phyloP scores from a whole-genome alignment of 139 green algal genomes.

The Closterium sp. region DNA sequence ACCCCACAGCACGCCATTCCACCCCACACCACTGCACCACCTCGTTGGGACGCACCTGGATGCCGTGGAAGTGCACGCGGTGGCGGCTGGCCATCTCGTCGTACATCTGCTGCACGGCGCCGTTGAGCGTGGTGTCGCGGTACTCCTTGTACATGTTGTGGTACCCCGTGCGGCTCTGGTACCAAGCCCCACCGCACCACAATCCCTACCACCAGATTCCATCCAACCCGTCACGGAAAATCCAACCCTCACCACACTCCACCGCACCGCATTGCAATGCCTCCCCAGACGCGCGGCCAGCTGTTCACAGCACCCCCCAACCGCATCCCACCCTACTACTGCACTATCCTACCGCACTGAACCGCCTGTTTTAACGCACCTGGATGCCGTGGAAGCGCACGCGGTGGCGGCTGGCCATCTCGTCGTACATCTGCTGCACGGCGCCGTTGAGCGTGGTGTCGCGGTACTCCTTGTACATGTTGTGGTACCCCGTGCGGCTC shows the following conservation, averaged over 20 bases:
- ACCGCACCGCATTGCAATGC: too few relatives aligned
- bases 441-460: slow-evolving; percentile 97
- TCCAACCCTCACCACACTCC: too few relatives aligned
- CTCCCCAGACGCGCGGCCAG: too few relatives aligned
- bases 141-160: slow-evolving; percentile 99
- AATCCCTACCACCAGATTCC: too few relatives aligned
- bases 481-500: slow-evolving; percentile 92
- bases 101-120: slow-evolving; percentile 93
- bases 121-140: slow-evolving; percentile 97
- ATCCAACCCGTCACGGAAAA: too few relatives aligned
- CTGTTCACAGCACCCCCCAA: too few relatives aligned
- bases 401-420: slow-evolving; percentile 96
- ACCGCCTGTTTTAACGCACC: too few relatives aligned
- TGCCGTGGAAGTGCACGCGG: slow-evolving; percentile 75
- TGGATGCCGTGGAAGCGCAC: too few relatives aligned
- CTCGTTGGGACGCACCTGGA: slow-evolving; percentile 56
- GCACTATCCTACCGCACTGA: too few relatives aligned
- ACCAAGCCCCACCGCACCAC: too few relatives aligned
- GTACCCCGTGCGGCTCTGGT: slow-evolving; percentile 90
- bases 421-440: slow-evolving; percentile 92
- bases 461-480: slow-evolving; percentile 99
- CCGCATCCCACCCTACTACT: too few relatives aligned
- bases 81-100: slow-evolving; percentile 95
- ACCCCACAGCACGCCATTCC: not conserved
- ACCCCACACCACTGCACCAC: not conserved